phyloP scores from a whole-genome alignment of 441 rosid species.

The Gossypium schwendimanii region DNA sequence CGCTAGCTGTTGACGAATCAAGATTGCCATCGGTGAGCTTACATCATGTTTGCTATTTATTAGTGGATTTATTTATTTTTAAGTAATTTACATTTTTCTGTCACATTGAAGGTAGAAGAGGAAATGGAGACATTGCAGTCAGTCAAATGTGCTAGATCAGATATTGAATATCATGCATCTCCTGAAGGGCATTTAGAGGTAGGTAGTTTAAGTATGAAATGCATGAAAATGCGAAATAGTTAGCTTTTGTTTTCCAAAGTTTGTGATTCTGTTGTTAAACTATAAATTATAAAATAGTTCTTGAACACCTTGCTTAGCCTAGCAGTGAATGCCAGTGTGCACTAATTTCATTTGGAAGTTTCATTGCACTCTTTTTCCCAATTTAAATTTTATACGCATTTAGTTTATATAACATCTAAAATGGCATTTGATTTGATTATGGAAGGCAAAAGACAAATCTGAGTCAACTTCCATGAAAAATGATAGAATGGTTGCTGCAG shows the following conservation, averaged over 20 bases:
- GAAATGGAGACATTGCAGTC: constrained; percentile 22
- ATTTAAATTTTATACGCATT: background rate
- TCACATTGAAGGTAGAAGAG: constrained; percentile 35
- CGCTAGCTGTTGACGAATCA: constrained; percentile 33
- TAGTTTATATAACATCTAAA: constrained; percentile 12
- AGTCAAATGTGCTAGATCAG: constrained; percentile 19
- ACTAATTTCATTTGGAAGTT: constrained; percentile 2
- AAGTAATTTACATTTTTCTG: background rate
- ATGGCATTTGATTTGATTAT: constrained; percentile 20
- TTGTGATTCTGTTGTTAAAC: background rate
- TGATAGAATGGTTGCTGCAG: constrained; percentile 17
- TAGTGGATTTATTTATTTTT: constrained; percentile 14
- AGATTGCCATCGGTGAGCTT: constrained; percentile 30
- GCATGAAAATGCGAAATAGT: background rate
- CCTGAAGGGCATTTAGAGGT: constrained; percentile 33
- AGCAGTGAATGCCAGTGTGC: background rate
- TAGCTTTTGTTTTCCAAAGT: background rate
- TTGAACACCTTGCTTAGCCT: constrained; percentile 7
- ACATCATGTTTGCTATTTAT: constrained; percentile 10
- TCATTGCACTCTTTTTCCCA: background rate
- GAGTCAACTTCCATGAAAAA: constrained; percentile 21
- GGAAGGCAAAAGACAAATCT: constrained; percentile 37
- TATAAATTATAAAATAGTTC: background rate
- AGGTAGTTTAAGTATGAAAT: constrained; percentile 11
- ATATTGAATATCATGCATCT: constrained; percentile 23